These are phyloP conservation scores for Argentina anserina DNA, from an alignment of 306 rosid species.

Conservation along the genomic window DNA sequence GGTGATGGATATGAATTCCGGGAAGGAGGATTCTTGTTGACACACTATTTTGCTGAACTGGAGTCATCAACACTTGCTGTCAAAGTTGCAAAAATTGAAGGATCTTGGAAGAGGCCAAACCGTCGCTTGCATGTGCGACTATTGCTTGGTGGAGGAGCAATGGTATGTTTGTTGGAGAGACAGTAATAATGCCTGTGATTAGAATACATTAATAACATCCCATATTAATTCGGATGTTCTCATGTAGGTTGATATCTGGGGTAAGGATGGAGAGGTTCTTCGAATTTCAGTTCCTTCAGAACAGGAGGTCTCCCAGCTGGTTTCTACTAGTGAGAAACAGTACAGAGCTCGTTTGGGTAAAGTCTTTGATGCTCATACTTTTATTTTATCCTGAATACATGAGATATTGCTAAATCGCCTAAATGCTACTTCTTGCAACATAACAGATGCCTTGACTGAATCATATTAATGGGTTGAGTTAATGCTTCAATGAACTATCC, in stretches of 20 bases:
- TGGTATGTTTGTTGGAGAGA: constrained; percentile 45
- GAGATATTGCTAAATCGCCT: not conserved
- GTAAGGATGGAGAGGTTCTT: constrained; percentile 77
- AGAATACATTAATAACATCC: constrained; percentile 12
- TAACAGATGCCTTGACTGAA: not conserved
- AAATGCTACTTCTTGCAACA: not conserved
- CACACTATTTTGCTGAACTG: constrained; percentile 71
- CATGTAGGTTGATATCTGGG: constrained; percentile 68
- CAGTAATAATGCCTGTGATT: constrained; percentile 14
- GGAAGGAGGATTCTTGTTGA: constrained; percentile 66
- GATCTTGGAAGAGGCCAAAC: constrained; percentile 75
- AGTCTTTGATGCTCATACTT: not conserved
- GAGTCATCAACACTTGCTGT: constrained; percentile 61
- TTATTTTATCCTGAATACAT: not conserved
- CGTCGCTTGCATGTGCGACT: constrained; percentile 66
- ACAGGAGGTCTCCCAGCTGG: constrained; percentile 56
- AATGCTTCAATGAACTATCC: not conserved
- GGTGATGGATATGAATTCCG: constrained; percentile 90
- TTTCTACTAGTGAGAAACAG: constrained; percentile 56
- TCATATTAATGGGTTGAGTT: not conserved
- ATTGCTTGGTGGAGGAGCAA: constrained; percentile 83
- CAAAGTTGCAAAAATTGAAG: constrained; percentile 60
- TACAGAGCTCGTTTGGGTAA: constrained; percentile 53
- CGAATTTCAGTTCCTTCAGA: constrained; percentile 60
- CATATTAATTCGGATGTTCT: constrained; percentile 17